phyloP scores from a whole-genome alignment of 176 grass and related monocot genomes.

The Carex myosuroides region DNA sequence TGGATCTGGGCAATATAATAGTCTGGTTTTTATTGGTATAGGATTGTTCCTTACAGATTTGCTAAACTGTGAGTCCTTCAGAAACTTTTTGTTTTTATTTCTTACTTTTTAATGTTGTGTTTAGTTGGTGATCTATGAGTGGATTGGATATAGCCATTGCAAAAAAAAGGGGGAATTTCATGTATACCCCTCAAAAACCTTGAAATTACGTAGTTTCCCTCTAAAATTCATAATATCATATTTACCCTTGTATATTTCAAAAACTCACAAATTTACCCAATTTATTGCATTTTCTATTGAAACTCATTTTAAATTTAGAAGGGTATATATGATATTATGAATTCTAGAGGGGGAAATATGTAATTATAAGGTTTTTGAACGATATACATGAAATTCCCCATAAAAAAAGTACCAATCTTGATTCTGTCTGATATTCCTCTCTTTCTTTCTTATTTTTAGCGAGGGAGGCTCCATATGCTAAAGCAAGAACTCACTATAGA shows the following conservation, averaged over 20 bases:
- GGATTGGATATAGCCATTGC: neutral
- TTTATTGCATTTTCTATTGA: no score
- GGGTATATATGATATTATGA: no score
- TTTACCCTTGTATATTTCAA: no score
- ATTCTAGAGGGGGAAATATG: no score
- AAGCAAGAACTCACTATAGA: slow-evolving; percentile 76
- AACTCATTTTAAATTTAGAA: no score
- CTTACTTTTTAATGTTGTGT: neutral
- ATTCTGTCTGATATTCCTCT: neutral
- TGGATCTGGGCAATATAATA: neutral
- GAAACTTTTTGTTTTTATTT: neutral
- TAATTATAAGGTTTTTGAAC: no score
- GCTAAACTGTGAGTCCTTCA: neutral
- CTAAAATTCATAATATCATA: no score
- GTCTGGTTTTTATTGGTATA: neutral
- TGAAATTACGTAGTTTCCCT: no score
- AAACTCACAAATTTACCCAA: no score
- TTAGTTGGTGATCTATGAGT: neutral
- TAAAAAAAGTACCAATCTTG: neutral
- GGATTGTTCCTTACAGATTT: neutral
- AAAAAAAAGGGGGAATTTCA: neutral
- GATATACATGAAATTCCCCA: no score
- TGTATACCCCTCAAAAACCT: no score
- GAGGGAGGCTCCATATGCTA: slow-evolving; percentile 97
- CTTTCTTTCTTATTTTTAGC: slow-evolving; percentile 29